Evolutionary conservation across 352 stramenopile species (phyloP).

Genomic region (Phytophthora melonis): DNA sequence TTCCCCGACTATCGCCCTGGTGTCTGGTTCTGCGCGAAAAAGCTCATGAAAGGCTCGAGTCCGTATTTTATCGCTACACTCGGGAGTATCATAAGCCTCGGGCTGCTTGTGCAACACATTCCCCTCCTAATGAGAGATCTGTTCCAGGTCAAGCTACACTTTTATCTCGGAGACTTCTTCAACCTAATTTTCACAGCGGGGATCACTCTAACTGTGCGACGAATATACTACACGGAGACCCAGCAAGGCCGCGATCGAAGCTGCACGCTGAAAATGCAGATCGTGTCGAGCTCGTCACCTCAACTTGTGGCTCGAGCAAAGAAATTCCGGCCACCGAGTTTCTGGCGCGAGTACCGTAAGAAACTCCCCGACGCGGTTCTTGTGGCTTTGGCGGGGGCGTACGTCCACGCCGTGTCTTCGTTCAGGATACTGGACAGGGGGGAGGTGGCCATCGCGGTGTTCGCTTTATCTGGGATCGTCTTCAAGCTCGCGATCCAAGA

Average conservation of each 20-base stretch:
- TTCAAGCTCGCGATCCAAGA: constrained; percentile 48
- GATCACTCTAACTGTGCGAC: neutral
- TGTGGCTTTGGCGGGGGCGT: neutral
- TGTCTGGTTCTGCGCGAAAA: neutral
- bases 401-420: neutral
- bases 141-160: neutral
- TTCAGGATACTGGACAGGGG: neutral
- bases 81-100: neutral
- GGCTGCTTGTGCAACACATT: neutral
- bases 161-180: neutral
- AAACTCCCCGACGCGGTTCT: neutral
- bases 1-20: neutral
- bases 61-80: neutral
- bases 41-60: neutral
- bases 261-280: neutral
- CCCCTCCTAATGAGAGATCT: neutral
- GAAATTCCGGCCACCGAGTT: neutral
- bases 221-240: neutral
- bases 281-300: neutral
- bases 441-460: neutral
- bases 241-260: neutral
- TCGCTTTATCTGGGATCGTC: constrained; percentile 17
- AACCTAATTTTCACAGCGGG: neutral
- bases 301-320: neutral
- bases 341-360: neutral